Conservation (phyloP, 306 rosid species). For the Coriaria nepalensis region DNA sequence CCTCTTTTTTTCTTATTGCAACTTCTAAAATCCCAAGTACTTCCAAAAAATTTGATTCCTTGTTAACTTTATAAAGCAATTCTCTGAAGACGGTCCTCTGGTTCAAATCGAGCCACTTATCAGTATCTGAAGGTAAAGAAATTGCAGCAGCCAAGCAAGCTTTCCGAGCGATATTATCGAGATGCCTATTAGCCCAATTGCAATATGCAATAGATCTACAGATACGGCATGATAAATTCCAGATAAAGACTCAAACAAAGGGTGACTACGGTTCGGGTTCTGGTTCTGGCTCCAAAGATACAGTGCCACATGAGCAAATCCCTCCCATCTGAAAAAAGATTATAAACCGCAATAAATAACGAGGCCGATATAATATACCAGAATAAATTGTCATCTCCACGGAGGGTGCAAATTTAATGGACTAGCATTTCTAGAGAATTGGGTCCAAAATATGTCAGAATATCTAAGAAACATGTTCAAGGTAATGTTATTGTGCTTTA, state of each 20-base stretch:
- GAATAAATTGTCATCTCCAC: too few species aligned
- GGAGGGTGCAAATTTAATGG: too few species aligned
- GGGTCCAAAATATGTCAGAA: too few species aligned
- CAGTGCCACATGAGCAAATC: conserved; percentile 56
- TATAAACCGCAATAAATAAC: conserved; percentile 7
- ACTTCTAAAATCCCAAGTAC: conserved; percentile 29
- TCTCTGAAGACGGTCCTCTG: conserved; percentile 28
- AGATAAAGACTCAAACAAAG: conserved; percentile 16
- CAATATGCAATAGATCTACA: conserved; percentile 43
- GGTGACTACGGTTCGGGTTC: conserved; percentile 20
- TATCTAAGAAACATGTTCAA: too few species aligned
- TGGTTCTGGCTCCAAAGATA: conserved; percentile 41
- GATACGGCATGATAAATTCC: conserved; percentile 24
- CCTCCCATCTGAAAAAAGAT: conserved; percentile 66
- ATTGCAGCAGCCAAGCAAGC: conserved; percentile 61
- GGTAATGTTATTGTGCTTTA: too few species aligned
- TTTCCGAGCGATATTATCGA: conserved; percentile 51
- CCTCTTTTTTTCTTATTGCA: conserved; percentile 47
- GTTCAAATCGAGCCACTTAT: conserved; percentile 25
- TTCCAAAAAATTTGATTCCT: conserved; percentile 41
- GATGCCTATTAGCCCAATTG: conserved; percentile 40
- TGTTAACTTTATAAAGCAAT: conserved; percentile 36
- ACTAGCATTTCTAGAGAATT: too few species aligned
- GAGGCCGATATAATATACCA: neutral
- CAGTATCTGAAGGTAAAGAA: conserved; percentile 23